Base-by-base conservation (phyloP, 139 green algal species). In the Zygnema circumcarinatum region DNA sequence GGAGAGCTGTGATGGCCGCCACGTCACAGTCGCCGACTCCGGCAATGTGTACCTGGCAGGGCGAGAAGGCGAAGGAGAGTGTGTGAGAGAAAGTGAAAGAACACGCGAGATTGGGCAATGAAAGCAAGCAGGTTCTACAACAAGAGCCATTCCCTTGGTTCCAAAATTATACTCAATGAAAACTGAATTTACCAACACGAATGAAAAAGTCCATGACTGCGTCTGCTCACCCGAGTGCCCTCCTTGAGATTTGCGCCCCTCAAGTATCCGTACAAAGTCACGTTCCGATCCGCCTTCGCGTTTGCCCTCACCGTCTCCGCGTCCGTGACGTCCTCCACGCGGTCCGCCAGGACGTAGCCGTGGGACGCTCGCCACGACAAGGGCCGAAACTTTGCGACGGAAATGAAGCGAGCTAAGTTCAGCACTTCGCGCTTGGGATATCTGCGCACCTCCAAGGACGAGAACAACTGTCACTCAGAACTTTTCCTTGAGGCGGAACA, bases 321-420 rank as follows among this genome's bases (percentile, higher is more conserved):
- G 22, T 93, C 91, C 0, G 97, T 99, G 7, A 98, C 89, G 90
- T 99, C 97, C 93, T 99, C 95, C 68, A 97, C 94, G 21, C 96
- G 79, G 89, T 99, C 96, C 0, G 93, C 94, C 47, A 99, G 52
- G 36, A 98, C 73, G 93, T 98, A 99, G 0, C 95, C 94, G 86
- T 98, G 97, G 25, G 90, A 82, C 38, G 93, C 87, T 25, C 97
- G 93, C 97, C 97, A 99, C 0, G 86, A 94, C 41, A 99, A 93
- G n/a, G 97, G 97, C 1, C 96, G 93, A 36, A 96, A 94, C 92
- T 98, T 99, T 56, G 95, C 94, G 21, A 98, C 93, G 67, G 90
- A 95, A 83, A 98, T 97, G 88, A 98, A 98, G 38, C 97, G 91
- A 1, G 95, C 97, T 72, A 99, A 92, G 92, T 99, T 99, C 47